Base-by-base conservation (phyloP, 2,329 filamentous ascomycete genomes). In the Hymenoscyphus salicellus region DNA sequence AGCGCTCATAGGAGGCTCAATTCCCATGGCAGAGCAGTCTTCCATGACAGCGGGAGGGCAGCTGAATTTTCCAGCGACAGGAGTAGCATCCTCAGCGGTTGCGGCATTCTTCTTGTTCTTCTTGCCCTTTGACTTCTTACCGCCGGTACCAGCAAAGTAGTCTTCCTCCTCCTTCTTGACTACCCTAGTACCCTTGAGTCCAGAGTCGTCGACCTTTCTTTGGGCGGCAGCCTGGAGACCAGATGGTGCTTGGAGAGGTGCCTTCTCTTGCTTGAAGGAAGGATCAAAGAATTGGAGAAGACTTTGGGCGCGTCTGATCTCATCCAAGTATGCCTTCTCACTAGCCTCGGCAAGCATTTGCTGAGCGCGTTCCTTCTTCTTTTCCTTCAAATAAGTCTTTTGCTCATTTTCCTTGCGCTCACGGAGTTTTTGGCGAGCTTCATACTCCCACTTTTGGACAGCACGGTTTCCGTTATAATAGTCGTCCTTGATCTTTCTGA, bases 241-340 rank as follows among this genome's bases (percentile, higher is more conserved):
- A 77, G 88, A 89, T 69, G 88, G 83, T 56, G 81, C 87, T 78
- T 83, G 82, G 67, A 85, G 85, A 66, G 82, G 85, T 81, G 90
- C 91, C 79, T 90, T 91, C 75, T 84, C 82, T 36, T 82, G 79
- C 43, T 81, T 79, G 65, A 86, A 83, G 17, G 81, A 85, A 1
- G 94, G 94, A 78, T 98, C 93, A 71, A 98, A 94, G 84, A 94
- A 94, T 71, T 89, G 88, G 72, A 98, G 91, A 56, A 99, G 84
- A 76, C 88, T 90, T 80, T 95, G 91, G 68, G 92, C 91, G 61
- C 90, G 90, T 73, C 93, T 86, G 75, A 99, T 97, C 81, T 99
- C 93, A 72, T 97, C 92, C 57, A 92, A 84, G 82, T 92, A 99
- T 61, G 95, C 95, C 17, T 90, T 93, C 73, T 92, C 89, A 75